phyloP scores from a whole-genome alignment of 768 basidiomycete species.

The Lactifluus subvellereus region DNA sequence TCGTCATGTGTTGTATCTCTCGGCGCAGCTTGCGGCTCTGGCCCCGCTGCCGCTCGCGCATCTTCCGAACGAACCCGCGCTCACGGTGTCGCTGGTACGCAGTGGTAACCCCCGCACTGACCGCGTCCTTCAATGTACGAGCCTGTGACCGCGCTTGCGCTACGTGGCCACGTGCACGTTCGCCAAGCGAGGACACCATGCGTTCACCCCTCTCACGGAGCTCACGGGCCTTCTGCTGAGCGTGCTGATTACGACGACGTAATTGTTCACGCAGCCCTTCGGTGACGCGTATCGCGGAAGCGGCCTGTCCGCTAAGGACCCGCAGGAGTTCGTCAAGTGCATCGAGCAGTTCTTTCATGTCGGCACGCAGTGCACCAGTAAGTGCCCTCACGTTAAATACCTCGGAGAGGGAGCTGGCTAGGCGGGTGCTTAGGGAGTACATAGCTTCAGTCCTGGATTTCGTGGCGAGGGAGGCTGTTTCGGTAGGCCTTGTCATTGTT shows the following conservation, averaged over 20 bases:
- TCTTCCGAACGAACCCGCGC: slow-evolving; percentile 11
- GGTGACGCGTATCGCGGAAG: slow-evolving; percentile 14
- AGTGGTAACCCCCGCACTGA: slow-evolving; percentile 10
- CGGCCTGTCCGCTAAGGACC: slow-evolving; percentile 23
- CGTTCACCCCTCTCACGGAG: slow-evolving; percentile 30
- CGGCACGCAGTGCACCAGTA: slow-evolving; percentile 40
- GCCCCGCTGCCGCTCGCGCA: slow-evolving; percentile 18
- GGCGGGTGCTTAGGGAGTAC: slow-evolving; percentile 37
- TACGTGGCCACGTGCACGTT: slow-evolving; percentile 26
- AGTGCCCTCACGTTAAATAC: slow-evolving; percentile 41
- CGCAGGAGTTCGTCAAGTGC: slow-evolving; percentile 53
- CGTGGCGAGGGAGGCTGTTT: slow-evolving; percentile 2
- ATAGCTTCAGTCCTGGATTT: slow-evolving; percentile 14
- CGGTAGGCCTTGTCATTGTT: background rate
- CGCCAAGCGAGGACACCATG: slow-evolving; percentile 27
- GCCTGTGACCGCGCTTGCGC: slow-evolving; percentile 30
- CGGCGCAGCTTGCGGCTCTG: slow-evolving; percentile 19
- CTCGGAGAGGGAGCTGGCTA: slow-evolving; percentile 46
- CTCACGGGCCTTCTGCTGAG: slow-evolving; percentile 28
- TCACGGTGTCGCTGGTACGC: slow-evolving; percentile 11
- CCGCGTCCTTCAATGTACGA: slow-evolving; percentile 25
- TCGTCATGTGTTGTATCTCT: slow-evolving; percentile 5
- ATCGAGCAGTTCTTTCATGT: slow-evolving; percentile 51
- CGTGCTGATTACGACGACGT: slow-evolving; percentile 28
- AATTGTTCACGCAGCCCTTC: slow-evolving; percentile 26